Conservation (phyloP, 23 red algal genomes). For the Gracilaria domingensis region DNA sequence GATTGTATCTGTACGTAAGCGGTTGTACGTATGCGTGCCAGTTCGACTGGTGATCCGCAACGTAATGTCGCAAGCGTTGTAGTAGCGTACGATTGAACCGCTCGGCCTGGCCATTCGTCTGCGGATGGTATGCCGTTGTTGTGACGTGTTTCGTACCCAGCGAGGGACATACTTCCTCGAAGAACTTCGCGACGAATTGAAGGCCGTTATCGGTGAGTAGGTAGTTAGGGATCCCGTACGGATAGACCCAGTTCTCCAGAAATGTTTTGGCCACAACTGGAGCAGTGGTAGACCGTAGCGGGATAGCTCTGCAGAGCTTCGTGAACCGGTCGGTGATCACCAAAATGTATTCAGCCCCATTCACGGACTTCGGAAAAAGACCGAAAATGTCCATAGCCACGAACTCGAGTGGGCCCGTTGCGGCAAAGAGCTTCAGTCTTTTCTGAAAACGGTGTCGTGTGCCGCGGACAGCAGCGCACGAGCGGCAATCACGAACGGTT, state of each 20-base stretch:
- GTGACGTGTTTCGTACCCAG: not conserved
- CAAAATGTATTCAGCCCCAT: conserved; percentile 6
- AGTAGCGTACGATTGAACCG: no score
- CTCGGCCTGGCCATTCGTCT: no score
- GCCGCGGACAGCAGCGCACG: conserved; percentile 9
- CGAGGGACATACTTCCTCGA: not conserved
- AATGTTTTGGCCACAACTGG: not conserved
- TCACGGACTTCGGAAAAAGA: conserved; percentile 28
- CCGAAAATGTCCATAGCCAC: conserved; percentile 55
- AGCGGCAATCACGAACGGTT: conserved; percentile 14
- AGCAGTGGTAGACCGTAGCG: conserved; percentile 8
- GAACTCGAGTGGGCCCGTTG: conserved; percentile 15
- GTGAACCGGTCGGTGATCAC: conserved; percentile 41
- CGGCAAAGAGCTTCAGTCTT: conserved; percentile 24
- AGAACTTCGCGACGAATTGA: not conserved
- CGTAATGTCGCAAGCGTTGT: no score
- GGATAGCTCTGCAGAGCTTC: conserved; percentile 40
- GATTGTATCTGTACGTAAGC: conserved; percentile 23
- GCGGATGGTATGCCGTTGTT: no score
- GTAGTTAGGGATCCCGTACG: not conserved
- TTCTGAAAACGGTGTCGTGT: not conserved
- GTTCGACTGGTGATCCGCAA: no score
- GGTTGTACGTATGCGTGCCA: no score
- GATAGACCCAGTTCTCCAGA: not conserved
- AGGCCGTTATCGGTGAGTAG: not conserved